Evolutionary conservation across 176 grass and related monocot species (phyloP).

Genomic region (Oryza glaberrima): DNA sequence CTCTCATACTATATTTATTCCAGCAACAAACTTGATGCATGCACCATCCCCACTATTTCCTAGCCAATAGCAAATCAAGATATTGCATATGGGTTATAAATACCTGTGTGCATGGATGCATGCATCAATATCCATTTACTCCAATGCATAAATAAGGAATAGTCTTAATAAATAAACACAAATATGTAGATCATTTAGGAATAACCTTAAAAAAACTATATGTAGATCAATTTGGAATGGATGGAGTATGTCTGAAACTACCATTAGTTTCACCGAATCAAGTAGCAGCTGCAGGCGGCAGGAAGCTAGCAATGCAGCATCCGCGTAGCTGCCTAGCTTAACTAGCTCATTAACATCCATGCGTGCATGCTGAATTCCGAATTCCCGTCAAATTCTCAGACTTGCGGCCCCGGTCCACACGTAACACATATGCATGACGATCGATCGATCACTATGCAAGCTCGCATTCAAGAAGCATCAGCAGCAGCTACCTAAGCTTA

Average conservation of each 20-base stretch:
- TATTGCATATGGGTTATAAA: too few species aligned
- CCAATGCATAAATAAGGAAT: too few species aligned
- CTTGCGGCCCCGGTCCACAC: constrained; percentile 33
- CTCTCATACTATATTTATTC: too few species aligned
- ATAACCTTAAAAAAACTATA: too few species aligned
- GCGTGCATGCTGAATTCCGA: constrained; percentile 19
- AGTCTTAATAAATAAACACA: too few species aligned
- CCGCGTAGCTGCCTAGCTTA: constrained; percentile 7
- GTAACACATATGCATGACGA: background rate
- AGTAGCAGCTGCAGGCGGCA: background rate
- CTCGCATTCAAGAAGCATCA: background rate
- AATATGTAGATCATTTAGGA: too few species aligned
- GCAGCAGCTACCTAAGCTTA: background rate
- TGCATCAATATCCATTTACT: too few species aligned
- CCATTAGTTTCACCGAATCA: background rate
- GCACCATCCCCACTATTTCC: too few species aligned
- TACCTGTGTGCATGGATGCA: too few species aligned
- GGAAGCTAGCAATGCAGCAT: constrained; percentile 4
- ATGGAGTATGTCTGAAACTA: background rate
- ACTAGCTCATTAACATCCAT: background rate
- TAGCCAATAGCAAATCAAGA: too few species aligned
- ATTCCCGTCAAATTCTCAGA: constrained; percentile 24
- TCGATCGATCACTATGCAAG: background rate
- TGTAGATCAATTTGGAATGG: too few species aligned
- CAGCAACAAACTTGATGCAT: too few species aligned